Evolutionary conservation across 305 asterid genomes (phyloP).

Genomic region (Lippia alba): DNA sequence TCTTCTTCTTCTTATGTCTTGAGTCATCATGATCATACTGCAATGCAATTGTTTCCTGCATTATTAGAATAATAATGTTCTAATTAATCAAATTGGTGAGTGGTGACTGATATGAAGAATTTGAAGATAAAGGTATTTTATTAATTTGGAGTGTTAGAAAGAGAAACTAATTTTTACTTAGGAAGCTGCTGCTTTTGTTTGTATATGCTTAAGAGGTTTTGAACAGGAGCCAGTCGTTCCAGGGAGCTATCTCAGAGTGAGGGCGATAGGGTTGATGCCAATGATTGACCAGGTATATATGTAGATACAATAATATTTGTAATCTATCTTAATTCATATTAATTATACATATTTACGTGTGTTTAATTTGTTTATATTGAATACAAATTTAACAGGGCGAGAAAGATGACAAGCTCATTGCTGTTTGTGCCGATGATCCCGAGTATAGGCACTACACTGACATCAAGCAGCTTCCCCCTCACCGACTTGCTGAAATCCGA

Average conservation of each 20-base stretch:
- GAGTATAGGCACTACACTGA: conserved; percentile 24
- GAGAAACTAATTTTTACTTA: too few species aligned
- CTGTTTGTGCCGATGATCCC: conserved; percentile 21
- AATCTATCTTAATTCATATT: background rate
- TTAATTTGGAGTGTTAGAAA: too few species aligned
- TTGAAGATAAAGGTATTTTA: too few species aligned
- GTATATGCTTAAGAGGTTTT: background rate
- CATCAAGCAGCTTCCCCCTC: conserved; percentile 22
- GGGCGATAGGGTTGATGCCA: conserved; percentile 8
- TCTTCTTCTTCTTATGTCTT: too few species aligned
- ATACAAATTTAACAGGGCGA: conserved; percentile 5
- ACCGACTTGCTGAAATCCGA: conserved; percentile 21
- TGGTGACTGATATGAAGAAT: background rate
- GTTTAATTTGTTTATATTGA: background rate
- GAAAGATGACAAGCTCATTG: conserved; percentile 6
- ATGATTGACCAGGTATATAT: conserved; percentile 5
- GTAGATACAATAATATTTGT: too few species aligned
- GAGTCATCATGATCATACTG: too few species aligned
- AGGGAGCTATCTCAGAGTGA: conserved; percentile 1
- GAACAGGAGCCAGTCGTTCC: conserved; percentile 11
- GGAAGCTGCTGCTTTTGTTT: too few species aligned
- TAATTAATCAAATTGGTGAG: background rate
- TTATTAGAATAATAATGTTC: background rate
- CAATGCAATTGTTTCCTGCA: background rate
- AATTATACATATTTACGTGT: background rate